Evolutionary conservation across 1,139 yeast species (phyloP), one percentile per base, ranked within the genome.

Genomic region (Kluyveromyces marxianus): DNA sequence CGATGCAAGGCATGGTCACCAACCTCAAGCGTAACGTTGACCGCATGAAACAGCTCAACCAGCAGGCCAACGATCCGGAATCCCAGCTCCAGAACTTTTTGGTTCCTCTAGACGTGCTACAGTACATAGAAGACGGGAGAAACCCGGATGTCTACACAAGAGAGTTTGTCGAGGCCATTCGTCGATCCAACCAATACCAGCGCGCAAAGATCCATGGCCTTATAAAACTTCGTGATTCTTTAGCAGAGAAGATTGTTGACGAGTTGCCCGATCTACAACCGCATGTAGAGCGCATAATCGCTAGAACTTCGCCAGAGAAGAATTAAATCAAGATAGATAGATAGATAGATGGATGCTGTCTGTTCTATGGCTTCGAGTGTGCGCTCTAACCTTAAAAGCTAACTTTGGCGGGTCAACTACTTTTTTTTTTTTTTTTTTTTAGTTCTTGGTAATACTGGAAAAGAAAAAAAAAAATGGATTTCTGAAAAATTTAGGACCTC

Each of bases 101-200:
- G 1, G 72, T 87, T 2, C 95, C 96, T 0, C 63, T 83, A 40
- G 96, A 87, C 59, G 89, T 87, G 14, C 69, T 87, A 5, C 81
- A 82, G 50, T 85, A 92, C 61, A 87, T 92, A 40, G 97, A 92
- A 61, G 95, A 89, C 58, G 98, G 98, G 2, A 72, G 98, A 54
- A 92, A 92, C 60, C 98, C 99, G 0, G 97, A 92, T 61, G 90
- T 92, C 41, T 92, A 92, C 65, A 89, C 97, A 0, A 75, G 98
- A 61, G 98, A 94, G 66, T 92, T 92, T 67, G 88, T 90, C 7
- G 98, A 92, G 63, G 87, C 92, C 38, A 84, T 92, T 25, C 83
- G 90, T 29, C 83, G 87, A 56, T 82, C 89, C 50, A 92, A 92
- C 63, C 97, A 95, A 58, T 78, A 83, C 53, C 72, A 92, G 50